phyloP scores from a whole-genome alignment of 202 grass and related monocot species.

The Sporobolus alterniflorus region DNA sequence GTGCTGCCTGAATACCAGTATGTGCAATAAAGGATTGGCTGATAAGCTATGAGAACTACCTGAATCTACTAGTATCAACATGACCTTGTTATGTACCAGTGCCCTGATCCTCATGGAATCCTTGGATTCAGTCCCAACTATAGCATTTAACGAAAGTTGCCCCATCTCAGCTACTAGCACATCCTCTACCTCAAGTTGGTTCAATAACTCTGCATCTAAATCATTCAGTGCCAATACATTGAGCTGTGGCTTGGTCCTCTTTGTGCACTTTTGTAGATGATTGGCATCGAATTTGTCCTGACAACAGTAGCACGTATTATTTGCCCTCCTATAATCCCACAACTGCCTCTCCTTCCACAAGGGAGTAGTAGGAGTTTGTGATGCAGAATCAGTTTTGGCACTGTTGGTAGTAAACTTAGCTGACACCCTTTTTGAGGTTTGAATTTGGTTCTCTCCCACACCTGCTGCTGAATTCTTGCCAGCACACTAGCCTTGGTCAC shows the following conservation, averaged over 20 bases:
- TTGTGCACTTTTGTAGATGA: fast-evolving
- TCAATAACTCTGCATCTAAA: background rate
- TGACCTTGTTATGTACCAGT: background rate
- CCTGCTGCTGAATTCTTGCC: background rate
- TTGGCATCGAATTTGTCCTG: background rate
- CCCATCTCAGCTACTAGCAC: too few species aligned
- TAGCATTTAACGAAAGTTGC: background rate
- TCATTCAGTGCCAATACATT: background rate
- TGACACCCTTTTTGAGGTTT: fast-evolving
- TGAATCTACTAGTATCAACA: background rate
- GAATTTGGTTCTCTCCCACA: fast-evolving
- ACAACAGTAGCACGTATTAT: background rate
- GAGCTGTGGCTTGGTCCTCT: background rate
- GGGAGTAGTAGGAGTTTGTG: too few species aligned
- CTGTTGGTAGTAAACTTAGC: fast-evolving
- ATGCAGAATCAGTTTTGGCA: background rate
- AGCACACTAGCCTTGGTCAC: background rate
- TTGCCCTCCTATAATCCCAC: too few species aligned
- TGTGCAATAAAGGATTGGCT: background rate
- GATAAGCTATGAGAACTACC: background rate
- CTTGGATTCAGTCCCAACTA: background rate
- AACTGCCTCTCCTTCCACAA: background rate
- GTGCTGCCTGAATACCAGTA: too few species aligned
- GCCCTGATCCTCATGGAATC: background rate
- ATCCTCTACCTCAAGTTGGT: background rate